These are phyloP conservation scores for Poronia punctata DNA, from an alignment of 495 filamentous ascomycete genomes.

Conservation along the genomic window DNA sequence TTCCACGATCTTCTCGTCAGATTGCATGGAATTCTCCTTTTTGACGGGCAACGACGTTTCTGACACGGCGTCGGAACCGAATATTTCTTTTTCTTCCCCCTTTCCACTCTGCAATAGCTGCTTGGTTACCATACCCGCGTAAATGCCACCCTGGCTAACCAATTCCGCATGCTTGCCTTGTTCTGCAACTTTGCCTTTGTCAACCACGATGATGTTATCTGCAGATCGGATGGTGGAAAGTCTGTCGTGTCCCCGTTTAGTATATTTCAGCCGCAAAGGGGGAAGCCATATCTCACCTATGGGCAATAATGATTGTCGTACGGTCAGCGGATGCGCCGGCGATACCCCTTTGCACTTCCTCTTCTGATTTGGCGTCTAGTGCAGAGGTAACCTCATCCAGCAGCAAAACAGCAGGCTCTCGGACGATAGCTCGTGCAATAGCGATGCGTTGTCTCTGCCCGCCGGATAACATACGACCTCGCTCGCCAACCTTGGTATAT, in stretches of 20 bases:
- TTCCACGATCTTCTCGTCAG: too few species aligned
- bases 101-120: too few species aligned
- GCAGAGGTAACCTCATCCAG: conserved; percentile 79
- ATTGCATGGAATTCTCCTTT: too few species aligned
- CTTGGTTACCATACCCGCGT: conserved; percentile 43
- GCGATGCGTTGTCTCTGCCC: conserved; percentile 63
- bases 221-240: conserved; percentile 67
- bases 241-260: too few species aligned
- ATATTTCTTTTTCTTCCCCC: too few species aligned
- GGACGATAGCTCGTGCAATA: conserved; percentile 62
- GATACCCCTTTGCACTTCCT: conserved; percentile 63
- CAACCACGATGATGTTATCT: conserved; percentile 63
- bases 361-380: conserved; percentile 64
- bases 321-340: conserved; percentile 59
- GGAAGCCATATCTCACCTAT: too few species aligned
- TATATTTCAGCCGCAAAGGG: too few species aligned
- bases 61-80: too few species aligned
- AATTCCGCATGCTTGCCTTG: conserved; percentile 61
- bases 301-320: conserved; percentile 73
- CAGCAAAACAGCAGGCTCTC: conserved; percentile 70
- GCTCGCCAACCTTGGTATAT: conserved; percentile 48
- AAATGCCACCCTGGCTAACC: conserved; percentile 46
- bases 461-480: conserved; percentile 42
- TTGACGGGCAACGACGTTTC: too few species aligned
- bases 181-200: conserved; percentile 54